Evolutionary conservation across 23 red algal genomes (phyloP).

Genomic region (Porphyridium purpureum): DNA sequence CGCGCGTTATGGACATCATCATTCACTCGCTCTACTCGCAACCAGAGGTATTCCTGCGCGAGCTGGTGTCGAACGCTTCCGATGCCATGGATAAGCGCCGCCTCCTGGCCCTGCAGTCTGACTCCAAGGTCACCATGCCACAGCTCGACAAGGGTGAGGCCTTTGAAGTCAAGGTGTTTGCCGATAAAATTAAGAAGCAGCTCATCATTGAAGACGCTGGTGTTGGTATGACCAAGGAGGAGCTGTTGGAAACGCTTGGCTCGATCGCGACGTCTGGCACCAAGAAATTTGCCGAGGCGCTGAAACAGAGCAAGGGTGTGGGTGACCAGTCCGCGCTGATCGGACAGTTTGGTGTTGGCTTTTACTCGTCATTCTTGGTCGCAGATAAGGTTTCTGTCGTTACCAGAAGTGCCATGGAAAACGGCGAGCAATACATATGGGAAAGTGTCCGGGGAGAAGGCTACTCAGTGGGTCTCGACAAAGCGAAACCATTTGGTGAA

Average conservation of each 20-base stretch:
- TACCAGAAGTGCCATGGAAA: conserved; percentile 31
- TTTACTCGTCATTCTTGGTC: conserved; percentile 73
- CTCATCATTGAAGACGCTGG: conserved; percentile 52
- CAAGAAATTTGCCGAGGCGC: conserved; percentile 25
- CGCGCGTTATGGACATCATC: conserved; percentile 87
- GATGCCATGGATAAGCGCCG: conserved; percentile 85
- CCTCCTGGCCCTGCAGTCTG: conserved; percentile 27
- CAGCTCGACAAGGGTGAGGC: conserved; percentile 8
- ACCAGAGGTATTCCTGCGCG: conserved; percentile 65
- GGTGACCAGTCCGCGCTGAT: conserved; percentile 42
- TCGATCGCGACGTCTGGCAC: conserved; percentile 71
- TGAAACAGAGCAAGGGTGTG: conserved; percentile 10
- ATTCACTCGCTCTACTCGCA: conserved; percentile 84
- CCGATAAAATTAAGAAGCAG: conserved; percentile 17
- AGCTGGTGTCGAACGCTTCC: conserved; percentile 80
- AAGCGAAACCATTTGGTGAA: too few relatives aligned
- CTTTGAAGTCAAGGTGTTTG: conserved; percentile 28
- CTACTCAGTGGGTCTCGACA: conserved; percentile 38
- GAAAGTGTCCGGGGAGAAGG: conserved; percentile 33
- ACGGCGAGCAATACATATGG: conserved; percentile 51
- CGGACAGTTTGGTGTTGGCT: conserved; percentile 86
- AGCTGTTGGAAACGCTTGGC: conserved; percentile 73
- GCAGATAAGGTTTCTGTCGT: conserved; percentile 57
- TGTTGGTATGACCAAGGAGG: conserved; percentile 69
- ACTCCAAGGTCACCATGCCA: too few relatives aligned